Evolutionary conservation across 495 filamentous ascomycete genomes (phyloP), one percentile per base, ranked within the genome.

Genomic region (Neurospora discreta): DNA sequence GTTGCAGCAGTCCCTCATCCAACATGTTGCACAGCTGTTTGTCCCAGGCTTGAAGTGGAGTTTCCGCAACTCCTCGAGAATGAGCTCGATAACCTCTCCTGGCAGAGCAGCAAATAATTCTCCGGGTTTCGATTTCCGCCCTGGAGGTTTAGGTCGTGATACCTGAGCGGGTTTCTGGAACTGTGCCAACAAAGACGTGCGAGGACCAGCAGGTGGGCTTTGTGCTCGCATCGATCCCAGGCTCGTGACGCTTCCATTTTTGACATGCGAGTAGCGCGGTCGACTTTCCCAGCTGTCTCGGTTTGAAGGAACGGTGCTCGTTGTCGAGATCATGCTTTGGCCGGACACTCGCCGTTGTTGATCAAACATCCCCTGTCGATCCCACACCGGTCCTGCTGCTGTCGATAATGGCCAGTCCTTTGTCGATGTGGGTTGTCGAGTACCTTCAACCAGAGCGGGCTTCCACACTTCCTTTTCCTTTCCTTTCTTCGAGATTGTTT

Each of bases 1-100:
- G 69, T 87, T 85, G 75, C 88, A 89, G 36, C 94, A 78, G 76
- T 95, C 92, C 69, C 91, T 88, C 82, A 92, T 89, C 80, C 89
- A 93, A 80, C 93, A 94, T 73, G 90, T 92, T 70, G 89, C 85
- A 76, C 93, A 95, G 71, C 84, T 87, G 39, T 76, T 73, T 41
- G 81, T 83, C 18, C 78, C 77, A 39, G 78, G 74, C 38, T 76
- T 75, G 18, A 86, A 71, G 74, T 88, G 86, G 23, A 81, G 76
- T 67, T 81, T 78, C 75, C 81, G 84, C 68, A 88, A 77, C 33
- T 84, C 80, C 40, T 80, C 80, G 15, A 85, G 74, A 36, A 89
- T 84, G 69, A 89, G 81, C 74, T 84, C 80, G 68, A 90, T 78
- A 3, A 90, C 86, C 74, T 88, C 87, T 7, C 86, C 85, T 8